Evolutionary conservation across 2,329 filamentous ascomycete genomes (phyloP), one percentile per base, ranked within the genome.

Genomic region (Alternaria ethzedia): DNA sequence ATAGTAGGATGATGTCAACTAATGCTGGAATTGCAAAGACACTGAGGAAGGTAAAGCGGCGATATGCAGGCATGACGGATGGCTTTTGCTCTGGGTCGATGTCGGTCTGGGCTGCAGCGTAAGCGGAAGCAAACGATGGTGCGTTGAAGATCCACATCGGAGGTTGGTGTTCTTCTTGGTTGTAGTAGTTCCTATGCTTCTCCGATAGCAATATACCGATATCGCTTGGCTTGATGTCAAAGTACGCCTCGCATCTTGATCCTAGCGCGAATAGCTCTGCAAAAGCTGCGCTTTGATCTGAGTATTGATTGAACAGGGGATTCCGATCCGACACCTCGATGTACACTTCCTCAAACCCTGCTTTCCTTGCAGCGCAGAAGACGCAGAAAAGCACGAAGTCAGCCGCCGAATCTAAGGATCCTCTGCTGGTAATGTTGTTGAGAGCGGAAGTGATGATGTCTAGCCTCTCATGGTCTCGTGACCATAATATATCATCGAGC

Each of bases 11-110:
- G 41, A 90, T 87, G 71, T 90, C 75, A 44, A 90, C 82, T 54
- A 90, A 81, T 23, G 88, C 88, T 0, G 88, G 88, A 46, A 90
- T 83, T 10, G 87, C 87, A 67, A 90, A 90, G 30, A 89, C 86
- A 64, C 86, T 86, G 23, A 89, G 78, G 66, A 87, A 88, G 0
- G 86, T 86, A 63, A 88, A 86, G 68, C 84, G 68, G 70, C 85
- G 78, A 75, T 84, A 85, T 17, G 78, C 78, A 20, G 83, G 83
- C 74, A 86, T 79, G 10, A 78, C 67, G 12, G 81, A 81, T 7
- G 77, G 65, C 57, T 82, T 81, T 52, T 83, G 79, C 28, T 84
- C 75, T 0, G 83, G 83, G 54, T 86, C 82, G n/a, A 85, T 81
- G 68, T 86, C 85, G 6, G 85, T 85, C 65, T 86, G 83, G 13